Evolutionary conservation across 2,329 filamentous ascomycete species (phyloP), one percentile per base, ranked within the genome.

Genomic region (Penicillium fuscoglaucum): DNA sequence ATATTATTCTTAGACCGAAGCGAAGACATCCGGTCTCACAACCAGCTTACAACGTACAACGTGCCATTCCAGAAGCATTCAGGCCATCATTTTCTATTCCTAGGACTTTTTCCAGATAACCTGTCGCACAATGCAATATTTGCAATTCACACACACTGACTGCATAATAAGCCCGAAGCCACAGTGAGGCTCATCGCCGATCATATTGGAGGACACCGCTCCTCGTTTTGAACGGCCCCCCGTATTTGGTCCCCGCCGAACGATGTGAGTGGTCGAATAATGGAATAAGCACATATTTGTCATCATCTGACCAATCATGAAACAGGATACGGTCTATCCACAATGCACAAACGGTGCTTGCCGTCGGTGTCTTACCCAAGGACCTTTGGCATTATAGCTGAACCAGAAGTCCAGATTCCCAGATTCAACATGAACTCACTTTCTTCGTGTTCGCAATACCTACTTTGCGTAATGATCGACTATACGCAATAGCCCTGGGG

Each of bases 301-400:
- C 37, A 45, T 21, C 57, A 7, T 6, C 29, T 6, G 6, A 0
- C 64, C 61, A 64, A 64, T 64, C 43, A 57, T 7, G 6, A 21
- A 17, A 15, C 40, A 24, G 28, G 1, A n/a, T 8, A 26, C 8
- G n/a, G 15, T 28, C 28, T 15, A 52, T 57, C 54, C 54, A 57
- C 47, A 58, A 46, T 61, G 57, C n/a, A 12, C 29, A 2, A 19
- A 47, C 61, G 64, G 64, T 40, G 48, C 43, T 60, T 58, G 61
- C 63, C 63, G 64, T 66, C 64, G 64, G 64, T 66, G 61, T 66
- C 64, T 52, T 28, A 29, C 48, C 53, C 46, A 45, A n/a, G 28
- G 29, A 40, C 35, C 40, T 12, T 4, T 19, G 15, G 10, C 31
- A 43, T 10, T 28, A 7, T 37, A 57, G 59, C 59, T 57, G 56